phyloP scores from a whole-genome alignment of 225 moss, liverwort and hornwort genomes.

The Bryum argenteum region DNA sequence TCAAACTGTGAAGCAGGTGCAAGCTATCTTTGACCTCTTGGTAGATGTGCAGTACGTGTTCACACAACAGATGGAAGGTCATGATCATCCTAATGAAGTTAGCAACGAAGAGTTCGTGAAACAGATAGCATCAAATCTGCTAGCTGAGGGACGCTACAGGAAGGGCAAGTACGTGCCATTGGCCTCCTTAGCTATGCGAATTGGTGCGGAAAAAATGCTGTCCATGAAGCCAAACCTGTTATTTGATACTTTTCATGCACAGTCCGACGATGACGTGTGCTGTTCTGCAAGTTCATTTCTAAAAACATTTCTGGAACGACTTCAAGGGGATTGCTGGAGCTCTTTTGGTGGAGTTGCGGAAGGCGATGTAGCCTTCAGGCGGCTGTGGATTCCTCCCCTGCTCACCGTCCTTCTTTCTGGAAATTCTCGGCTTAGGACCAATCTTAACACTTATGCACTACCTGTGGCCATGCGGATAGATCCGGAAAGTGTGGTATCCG shows the following conservation, averaged over 20 bases:
- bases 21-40: slow-evolving; percentile 94
- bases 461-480: slow-evolving; percentile 92
- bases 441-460: slow-evolving; percentile 87
- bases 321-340: slow-evolving; percentile 90
- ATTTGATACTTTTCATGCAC: slow-evolving; percentile 83
- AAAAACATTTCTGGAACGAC: slow-evolving; percentile 87
- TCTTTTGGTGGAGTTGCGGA: slow-evolving; percentile 72
- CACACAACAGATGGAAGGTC: slow-evolving; percentile 30
- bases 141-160: slow-evolving; percentile 90
- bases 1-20: slow-evolving; percentile 99
- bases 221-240: slow-evolving; percentile 78
- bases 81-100: slow-evolving; percentile 21
- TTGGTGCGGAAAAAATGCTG: slow-evolving; percentile 79
- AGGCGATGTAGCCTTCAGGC: slow-evolving; percentile 70
- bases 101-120: slow-evolving; percentile 63
- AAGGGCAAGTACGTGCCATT: slow-evolving; percentile 96
- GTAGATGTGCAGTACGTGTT: slow-evolving; percentile 82
- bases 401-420: slow-evolving; percentile 82
- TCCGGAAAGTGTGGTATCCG: slow-evolving; percentile 64
- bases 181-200: slow-evolving; percentile 78
- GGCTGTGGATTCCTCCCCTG: slow-evolving; percentile 83
- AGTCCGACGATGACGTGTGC: slow-evolving; percentile 97
- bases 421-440: slow-evolving; percentile 72
- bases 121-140: slow-evolving; percentile 76
- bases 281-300: slow-evolving; percentile 90